Base-by-base conservation (phyloP, 441 rosid species). In the Adansonia rubrostipa region DNA sequence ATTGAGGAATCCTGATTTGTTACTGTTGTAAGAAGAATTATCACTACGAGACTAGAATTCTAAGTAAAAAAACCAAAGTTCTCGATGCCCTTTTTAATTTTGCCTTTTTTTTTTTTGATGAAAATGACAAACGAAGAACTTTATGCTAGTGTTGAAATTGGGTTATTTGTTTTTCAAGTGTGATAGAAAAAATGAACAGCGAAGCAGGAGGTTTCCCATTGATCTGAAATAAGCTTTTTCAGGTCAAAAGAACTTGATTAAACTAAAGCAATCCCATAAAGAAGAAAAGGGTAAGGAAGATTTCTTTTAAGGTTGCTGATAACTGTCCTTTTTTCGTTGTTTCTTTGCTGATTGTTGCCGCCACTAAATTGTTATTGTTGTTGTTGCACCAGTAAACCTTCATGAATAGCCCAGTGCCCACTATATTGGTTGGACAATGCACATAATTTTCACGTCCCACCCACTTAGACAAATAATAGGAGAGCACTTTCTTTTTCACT, bases 1-100 rank as follows among this genome's bases (percentile, higher is more conserved):
- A 14, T 13, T 57, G 58, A 20, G 64, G 14, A 28, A 28, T 62
- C 78, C 54, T 74, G 80, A 68, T 48, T 24, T 3, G 75, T 73
- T 33, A 56, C 62, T 44, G 44, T 33, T 56, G 63, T 8, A 15
- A 2, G 20, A 36, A 63, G 1, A 64, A 36, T 36, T 0, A 33
- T 64, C 19, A 6, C 22, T 40, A 7, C 5, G 0, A 40, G 20
- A 65, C 24, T n/a, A 20, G 24, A 65, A 36, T 64, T 64, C 48
- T 36, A 17, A 3, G 62, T 57, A 24, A 24, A 24, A 1, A 24
- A 24, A 51, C 1, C 14, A 65, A 33, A 65, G 17, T 36, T 33
- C 5, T 17, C 36, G 14, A n/a, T 5, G 3, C 3, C 42, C 68
- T 42, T 36, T 36, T 2, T 2, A 36, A 2, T 36, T 28, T 40